Evolutionary conservation across 2,329 filamentous ascomycete genomes (phyloP).

Genomic region (Cladophialophora bantiana): DNA sequence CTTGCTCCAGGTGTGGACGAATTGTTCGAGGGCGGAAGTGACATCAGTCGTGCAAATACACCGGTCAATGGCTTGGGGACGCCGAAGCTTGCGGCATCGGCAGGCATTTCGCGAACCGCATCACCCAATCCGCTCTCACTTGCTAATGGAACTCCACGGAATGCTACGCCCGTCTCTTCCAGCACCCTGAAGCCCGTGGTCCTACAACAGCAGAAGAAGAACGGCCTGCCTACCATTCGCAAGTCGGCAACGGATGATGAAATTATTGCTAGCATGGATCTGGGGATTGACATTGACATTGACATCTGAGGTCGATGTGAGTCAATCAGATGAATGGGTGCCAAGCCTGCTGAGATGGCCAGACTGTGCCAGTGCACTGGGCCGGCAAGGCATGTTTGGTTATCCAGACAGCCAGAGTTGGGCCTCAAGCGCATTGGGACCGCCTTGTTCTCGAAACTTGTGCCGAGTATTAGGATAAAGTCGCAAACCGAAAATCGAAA

Average conservation of each 20-base stretch:
- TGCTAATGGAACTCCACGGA: slow-evolving; percentile 34
- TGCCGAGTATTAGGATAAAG: background rate
- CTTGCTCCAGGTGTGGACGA: slow-evolving; percentile 50
- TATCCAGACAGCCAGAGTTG: background rate
- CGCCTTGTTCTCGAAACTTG: slow-evolving; percentile 1
- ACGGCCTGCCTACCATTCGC: slow-evolving; percentile 71
- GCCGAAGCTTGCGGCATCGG: slow-evolving; percentile 49
- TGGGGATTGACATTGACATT: slow-evolving; percentile 92
- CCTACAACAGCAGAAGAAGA: slow-evolving; percentile 49
- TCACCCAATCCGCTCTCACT: slow-evolving; percentile 38
- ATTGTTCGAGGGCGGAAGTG: slow-evolving; percentile 55
- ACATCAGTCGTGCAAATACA: slow-evolving; percentile 57
- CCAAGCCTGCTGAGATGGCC: background rate
- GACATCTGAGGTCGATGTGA: slow-evolving; percentile 15
- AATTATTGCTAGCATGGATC: slow-evolving; percentile 84
- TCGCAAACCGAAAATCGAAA: background rate
- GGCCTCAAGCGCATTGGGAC: background rate
- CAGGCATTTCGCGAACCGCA: slow-evolving; percentile 46
- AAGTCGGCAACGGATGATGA: slow-evolving; percentile 88
- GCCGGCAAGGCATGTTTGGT: background rate
- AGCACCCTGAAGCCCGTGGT: slow-evolving; percentile 29
- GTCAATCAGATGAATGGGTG: background rate
- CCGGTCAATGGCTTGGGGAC: slow-evolving; percentile 59
- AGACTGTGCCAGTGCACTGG: background rate
- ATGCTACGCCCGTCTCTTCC: slow-evolving; percentile 27